Evolutionary conservation across 1,284 basidiomycete genomes (phyloP), one percentile per base, ranked within the genome.

Genomic region (Pterulicium gracile): DNA sequence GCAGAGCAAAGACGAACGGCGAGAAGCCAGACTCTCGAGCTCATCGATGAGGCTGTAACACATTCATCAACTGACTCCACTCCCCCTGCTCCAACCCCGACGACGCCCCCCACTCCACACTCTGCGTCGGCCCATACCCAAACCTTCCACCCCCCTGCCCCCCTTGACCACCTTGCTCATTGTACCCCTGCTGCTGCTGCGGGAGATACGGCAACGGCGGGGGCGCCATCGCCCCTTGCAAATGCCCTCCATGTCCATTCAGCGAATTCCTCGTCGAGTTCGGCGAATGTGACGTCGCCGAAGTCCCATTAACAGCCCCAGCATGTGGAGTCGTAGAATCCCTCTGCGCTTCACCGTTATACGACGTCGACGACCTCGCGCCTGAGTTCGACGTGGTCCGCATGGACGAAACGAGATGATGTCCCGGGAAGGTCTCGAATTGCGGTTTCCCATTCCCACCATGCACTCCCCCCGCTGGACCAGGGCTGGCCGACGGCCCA

Each of bases 31-130:
- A 43, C 43, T 17, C n/a, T 32, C 42, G n/a, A 54, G 54, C n/a
- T 66, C 64, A 27, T 65, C 61, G 43, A 64, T 58, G 46, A 69
- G 56, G 24, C 62, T 65, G 48, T 69, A 67, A 12, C 14, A 23
- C 19, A n/a, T 34, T 39, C 55, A 73, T 52, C 50, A 75, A 71
- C 43, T 72, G 69, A 2, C 66, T 63, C 72, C 72, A 79, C 57
- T 79, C 77, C 34, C 72, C 69, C 50, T 77, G 75, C 42, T 69
- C 76, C 53, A 79, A 74, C 21, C 77, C 78, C 45, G 77, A 67
- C 20, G 74, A 70, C 4, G 77, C 68, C 23, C 77, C 77, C 77
- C 77, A 79, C 64, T 78, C 75, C 3, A 62, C 61, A 18, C 66
- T 54, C 47, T 76, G 72, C 45, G 75, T 74, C 36, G 66, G 66